Evolutionary conservation across 208 protist species (phyloP).

Genomic region (Leishmania martiniquensis): DNA sequence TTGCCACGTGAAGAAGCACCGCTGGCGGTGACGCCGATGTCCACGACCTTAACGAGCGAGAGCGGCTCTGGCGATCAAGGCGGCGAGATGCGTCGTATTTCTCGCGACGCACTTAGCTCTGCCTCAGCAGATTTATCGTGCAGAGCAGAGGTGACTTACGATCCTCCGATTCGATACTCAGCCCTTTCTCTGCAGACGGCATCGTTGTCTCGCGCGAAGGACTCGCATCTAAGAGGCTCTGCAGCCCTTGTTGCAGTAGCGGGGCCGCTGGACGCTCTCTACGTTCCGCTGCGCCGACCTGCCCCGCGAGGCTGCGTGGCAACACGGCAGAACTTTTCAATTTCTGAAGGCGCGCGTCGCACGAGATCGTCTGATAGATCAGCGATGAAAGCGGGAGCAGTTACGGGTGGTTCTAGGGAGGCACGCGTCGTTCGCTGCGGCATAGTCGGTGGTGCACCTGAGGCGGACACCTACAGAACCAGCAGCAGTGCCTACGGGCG

Average conservation of each 20-base stretch:
- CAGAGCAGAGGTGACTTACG: neutral
- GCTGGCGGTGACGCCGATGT: neutral
- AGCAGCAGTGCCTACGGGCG: conserved; percentile 10
- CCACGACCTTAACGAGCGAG: neutral
- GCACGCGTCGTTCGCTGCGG: neutral
- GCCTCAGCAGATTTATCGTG: neutral
- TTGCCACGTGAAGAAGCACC: neutral
- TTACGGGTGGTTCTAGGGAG: neutral
- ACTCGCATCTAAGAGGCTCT: conserved; percentile 30
- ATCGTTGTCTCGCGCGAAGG: conserved; percentile 19
- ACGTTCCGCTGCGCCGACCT: conserved; percentile 28
- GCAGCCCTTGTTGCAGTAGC: conserved; percentile 26
- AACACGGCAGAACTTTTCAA: conserved; percentile 29
- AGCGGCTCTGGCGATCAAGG: neutral
- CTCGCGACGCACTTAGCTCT: neutral
- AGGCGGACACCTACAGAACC: conserved; percentile 4
- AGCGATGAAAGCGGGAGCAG: neutral
- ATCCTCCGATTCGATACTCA: neutral
- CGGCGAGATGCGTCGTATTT: neutral
- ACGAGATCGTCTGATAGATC: neutral
- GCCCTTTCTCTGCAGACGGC: neutral
- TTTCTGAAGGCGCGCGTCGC: conserved; percentile 17
- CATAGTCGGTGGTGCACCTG: neutral
- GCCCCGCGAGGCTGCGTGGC: conserved; percentile 20
- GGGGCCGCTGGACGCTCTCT: conserved; percentile 17